phyloP scores from a whole-genome alignment of 1,284 basidiomycete species.

The Apiotrichum akiyoshidainum region DNA sequence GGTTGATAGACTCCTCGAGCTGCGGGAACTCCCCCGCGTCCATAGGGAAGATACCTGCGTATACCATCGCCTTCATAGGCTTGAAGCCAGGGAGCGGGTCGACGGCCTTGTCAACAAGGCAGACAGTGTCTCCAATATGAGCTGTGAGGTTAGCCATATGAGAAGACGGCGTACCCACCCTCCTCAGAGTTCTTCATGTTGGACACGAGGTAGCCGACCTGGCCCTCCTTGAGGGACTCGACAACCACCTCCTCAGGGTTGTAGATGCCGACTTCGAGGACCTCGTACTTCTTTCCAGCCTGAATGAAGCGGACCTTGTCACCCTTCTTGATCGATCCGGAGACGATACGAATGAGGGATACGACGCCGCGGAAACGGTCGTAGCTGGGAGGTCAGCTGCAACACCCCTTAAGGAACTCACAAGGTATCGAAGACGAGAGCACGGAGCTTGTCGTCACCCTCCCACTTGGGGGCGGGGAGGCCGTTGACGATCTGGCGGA shows the following conservation, averaged over 20 bases:
- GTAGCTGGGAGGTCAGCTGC: conserved; percentile 60
- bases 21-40: conserved; percentile 88
- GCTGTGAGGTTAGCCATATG: conserved; percentile 18
- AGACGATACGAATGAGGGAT: conserved; percentile 73
- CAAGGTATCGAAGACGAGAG: conserved; percentile 90
- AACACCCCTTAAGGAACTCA: conserved; percentile 50
- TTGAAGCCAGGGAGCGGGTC: conserved; percentile 89
- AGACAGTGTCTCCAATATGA: conserved; percentile 76
- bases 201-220: conserved; percentile 84
- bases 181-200: conserved; percentile 99
- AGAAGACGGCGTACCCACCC: conserved; percentile 56
- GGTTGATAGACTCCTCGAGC: conserved; percentile 90
- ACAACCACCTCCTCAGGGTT: conserved; percentile 81
- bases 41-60: conserved; percentile 90
- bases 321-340: conserved; percentile 64
- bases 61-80: conserved; percentile 93
- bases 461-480: conserved; percentile 68
- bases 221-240: conserved; percentile 70
- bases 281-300: conserved; percentile 86
- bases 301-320: conserved; percentile 84
- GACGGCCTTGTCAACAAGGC: conserved; percentile 70
- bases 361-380: conserved; percentile 96
- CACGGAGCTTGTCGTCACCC: conserved; percentile 63
- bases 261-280: conserved; percentile 88
- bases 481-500: conserved; percentile 74